Evolutionary conservation across 2,329 filamentous ascomycete species (phyloP).

Genomic region (Cordyceps cateniannulata): DNA sequence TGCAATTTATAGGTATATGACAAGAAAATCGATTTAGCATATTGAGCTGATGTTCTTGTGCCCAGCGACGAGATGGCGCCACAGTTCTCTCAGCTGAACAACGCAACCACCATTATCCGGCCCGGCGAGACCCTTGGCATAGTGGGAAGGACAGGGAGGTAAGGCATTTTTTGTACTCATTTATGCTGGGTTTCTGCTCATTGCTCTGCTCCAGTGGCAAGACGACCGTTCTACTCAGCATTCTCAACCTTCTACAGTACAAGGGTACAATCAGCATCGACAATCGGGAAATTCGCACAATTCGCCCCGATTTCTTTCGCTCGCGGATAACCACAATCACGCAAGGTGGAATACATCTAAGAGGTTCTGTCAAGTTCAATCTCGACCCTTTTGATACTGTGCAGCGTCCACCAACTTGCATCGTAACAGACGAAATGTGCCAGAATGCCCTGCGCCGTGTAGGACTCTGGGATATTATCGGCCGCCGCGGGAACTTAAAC

Average conservation of each 20-base stretch:
- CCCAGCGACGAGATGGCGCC: background rate
- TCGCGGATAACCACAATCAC: conserved; percentile 1
- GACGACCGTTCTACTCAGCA: background rate
- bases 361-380: conserved; percentile 1
- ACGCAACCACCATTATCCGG: background rate
- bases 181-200: background rate
- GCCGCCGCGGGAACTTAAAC: background rate
- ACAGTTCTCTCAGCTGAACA: background rate
- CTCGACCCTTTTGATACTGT: background rate
- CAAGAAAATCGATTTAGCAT: background rate
- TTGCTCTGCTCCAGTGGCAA: background rate
- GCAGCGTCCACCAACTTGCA: background rate
- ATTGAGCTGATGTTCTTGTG: background rate
- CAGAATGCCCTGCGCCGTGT: background rate
- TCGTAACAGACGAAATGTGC: background rate
- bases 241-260: background rate
- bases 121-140: conserved; percentile 4
- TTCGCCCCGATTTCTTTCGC: background rate
- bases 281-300: background rate
- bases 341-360: background rate
- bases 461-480: background rate
- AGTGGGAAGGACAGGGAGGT: conserved; percentile 3
- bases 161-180: background rate
- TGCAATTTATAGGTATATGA: background rate
- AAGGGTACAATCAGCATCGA: conserved; percentile 5